Evolutionary conservation across 1,284 basidiomycete genomes (phyloP), one percentile per base, ranked within the genome.

Genomic region (Neolentinus lepideus): DNA sequence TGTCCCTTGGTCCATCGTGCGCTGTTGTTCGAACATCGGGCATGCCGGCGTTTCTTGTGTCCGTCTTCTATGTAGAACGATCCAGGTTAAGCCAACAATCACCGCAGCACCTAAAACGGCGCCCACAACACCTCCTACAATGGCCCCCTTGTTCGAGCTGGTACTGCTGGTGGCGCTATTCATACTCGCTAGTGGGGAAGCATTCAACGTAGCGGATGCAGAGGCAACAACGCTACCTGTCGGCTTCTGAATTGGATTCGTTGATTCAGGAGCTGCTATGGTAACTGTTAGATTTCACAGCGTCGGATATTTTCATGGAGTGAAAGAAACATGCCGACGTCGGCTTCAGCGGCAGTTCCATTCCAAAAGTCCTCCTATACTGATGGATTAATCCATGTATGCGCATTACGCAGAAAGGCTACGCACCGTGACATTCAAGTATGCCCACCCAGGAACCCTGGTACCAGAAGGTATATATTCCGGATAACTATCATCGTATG

Each of bases 361-460:
- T 56, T 33, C 55, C 55, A 58, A 3, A 53, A 29, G 19, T 52
- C 19, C 48, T 51, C 29, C 16, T 36, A 1, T 54, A 54, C 14
- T n/a, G 31, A 47, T 8, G 10, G 21, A 25, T 47, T 25, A 47
- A 19, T 9, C 11, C 24, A 9, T 47, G 24, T 16, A 21, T 9
- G 19, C 16, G 16, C 21, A 9, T 22, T 12, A 26, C 29, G 29
- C 16, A 8, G 16, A 1, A 2, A n/a, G 19, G 9, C 45, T 3
- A 54, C 57, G 21, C 53, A 63, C 47, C 9, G 69, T 69, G 38
- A 77, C 67, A 56, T 77, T 64, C 25, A 77, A 63, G 60, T 67
- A 73, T 3, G 76, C 75, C 77, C 77, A 79, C 2, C 35, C 27
- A 4, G 76, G 76, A 43, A 78, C 67, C 21, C 63, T 63, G 8